A percentile compares a stretch with the other conserved stretches of the same genome.
These are phyloP conservation scores for Talaromyces sp. DNA, from an alignment of 2,329 filamentous ascomycete species.

Conservation along the genomic window DNA sequence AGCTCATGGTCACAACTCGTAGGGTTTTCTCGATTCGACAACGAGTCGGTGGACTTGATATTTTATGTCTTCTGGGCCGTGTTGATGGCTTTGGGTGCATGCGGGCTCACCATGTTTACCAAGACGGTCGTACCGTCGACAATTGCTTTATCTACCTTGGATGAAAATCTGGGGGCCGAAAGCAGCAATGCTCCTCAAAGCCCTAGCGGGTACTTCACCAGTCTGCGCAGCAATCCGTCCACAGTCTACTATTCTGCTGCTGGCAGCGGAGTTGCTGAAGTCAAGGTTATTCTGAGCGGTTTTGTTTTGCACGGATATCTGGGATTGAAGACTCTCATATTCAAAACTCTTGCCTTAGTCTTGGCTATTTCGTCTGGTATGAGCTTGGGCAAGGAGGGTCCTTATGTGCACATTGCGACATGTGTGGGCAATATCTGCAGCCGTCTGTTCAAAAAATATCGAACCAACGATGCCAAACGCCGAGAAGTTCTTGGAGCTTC, in stretches of 20 bases:
- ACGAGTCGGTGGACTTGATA: constrained; percentile 68
- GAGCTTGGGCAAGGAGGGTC: constrained; percentile 90
- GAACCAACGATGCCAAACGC: constrained; percentile 87
- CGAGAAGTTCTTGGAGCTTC: constrained; percentile 91
- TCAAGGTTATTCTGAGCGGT: constrained; percentile 95
- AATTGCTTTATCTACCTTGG: constrained; percentile 79
- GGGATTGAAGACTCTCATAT: constrained; percentile 76
- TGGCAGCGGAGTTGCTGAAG: constrained; percentile 93
- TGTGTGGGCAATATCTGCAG: constrained; percentile 95
- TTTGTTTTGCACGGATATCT: constrained; percentile 96
- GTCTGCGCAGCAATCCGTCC: constrained; percentile 50
- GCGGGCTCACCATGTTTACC: constrained; percentile 78
- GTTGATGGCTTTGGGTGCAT: constrained; percentile 66
- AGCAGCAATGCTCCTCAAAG: constrained; percentile 43
- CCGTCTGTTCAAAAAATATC: constrained; percentile 91
- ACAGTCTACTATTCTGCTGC: constrained; percentile 96
- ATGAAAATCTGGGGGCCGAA: constrained; percentile 83
- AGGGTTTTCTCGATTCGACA: constrained; percentile 46
- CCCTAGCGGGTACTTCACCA: constrained; percentile 35
- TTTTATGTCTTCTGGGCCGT: constrained; percentile 73
- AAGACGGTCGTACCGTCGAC: constrained; percentile 91
- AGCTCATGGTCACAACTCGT: constrained; percentile 63
- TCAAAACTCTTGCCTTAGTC: constrained; percentile 80
- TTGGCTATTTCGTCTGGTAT: constrained; percentile 89
- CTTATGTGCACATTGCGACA: constrained; percentile 95